Evolutionary conservation across 257 asterid genomes (phyloP), one percentile per base, ranked within the genome.

Genomic region (Rubia yunnanensis): DNA sequence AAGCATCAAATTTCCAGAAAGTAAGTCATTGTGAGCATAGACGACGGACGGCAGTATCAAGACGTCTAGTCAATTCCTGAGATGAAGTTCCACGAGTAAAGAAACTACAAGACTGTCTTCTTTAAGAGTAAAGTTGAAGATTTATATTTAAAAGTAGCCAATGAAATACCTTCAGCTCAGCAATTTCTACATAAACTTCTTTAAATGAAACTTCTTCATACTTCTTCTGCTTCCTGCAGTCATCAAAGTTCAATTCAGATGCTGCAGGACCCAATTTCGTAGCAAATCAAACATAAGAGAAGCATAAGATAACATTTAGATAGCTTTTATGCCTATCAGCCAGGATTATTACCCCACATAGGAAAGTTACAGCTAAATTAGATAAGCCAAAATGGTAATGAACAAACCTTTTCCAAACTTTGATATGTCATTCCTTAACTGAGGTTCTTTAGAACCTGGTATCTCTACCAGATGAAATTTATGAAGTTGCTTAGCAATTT

Each of bases 1-100:
- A 26, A 82, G 84, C 99, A 92, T 92, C 80, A 89, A 76, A 73
- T 92, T 92, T 74, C 99, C 99, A 61, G 95, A 89, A 66, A 92
- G 96, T 56, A 92, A 78, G 78, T 89, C 99, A 69, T 89, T 89
- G 78, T 89, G 99, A 50, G 87, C 80, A 79, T 27, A 92, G 56
- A 89, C 88, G 50, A 89, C n/a, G n/a, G n/a, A n/a, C 86, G 6
- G 96, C 96, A 55, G 96, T 81, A 60, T 79, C 68, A 46, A 92
- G 81, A n/a, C 58, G 83, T 67, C 80, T 87, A 65, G 96, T 85
- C 84, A 89, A 72, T 70, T 74, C 97, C 98, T 89, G 72, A 65
- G 66, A 72, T 69, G 24, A 23, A 49, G 55, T 28, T 68, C 54
- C 41, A 66, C 44, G n/a, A 68, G 66, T 41, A 46, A 69, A 60